Evolutionary conservation across 345 rosid genomes (phyloP).

Genomic region (Xanthoceras sorbifolium): DNA sequence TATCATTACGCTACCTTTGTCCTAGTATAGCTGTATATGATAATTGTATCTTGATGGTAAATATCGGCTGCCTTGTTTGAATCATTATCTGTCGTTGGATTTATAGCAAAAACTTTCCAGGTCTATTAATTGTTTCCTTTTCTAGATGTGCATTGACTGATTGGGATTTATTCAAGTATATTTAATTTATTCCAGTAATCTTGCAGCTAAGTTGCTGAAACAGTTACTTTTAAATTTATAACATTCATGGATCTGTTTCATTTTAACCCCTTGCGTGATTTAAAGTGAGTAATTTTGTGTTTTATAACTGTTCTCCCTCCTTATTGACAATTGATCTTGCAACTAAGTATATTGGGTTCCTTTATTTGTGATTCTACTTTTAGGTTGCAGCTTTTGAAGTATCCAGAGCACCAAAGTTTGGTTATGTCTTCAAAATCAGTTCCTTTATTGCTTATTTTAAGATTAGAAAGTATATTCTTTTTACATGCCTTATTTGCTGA

Average conservation of each 20-base stretch:
- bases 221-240: not conserved
- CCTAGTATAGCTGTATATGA: not conserved
- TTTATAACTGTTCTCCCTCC: not conserved
- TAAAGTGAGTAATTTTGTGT: not conserved
- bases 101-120: not conserved
- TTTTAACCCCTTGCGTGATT: no score
- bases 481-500: not conserved
- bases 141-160: not conserved
- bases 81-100: not conserved
- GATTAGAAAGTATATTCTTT: not conserved
- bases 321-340: not conserved
- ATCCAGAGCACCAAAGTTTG: not conserved
- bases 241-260: not conserved
- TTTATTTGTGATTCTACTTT: not conserved
- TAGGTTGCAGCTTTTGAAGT: not conserved
- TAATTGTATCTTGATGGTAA: not conserved
- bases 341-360: not conserved
- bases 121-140: not conserved
- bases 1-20: not conserved
- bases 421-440: not conserved
- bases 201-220: not conserved
- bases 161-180: not conserved
- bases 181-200: not conserved
- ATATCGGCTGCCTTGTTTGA: not conserved
- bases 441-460: not conserved